A percentile compares a stretch with the other conserved stretches of the same genome.
These are phyloP conservation scores for Thalassiosira livingstoniorum DNA, from an alignment of 352 stramenopile species.

Conservation along the genomic window DNA sequence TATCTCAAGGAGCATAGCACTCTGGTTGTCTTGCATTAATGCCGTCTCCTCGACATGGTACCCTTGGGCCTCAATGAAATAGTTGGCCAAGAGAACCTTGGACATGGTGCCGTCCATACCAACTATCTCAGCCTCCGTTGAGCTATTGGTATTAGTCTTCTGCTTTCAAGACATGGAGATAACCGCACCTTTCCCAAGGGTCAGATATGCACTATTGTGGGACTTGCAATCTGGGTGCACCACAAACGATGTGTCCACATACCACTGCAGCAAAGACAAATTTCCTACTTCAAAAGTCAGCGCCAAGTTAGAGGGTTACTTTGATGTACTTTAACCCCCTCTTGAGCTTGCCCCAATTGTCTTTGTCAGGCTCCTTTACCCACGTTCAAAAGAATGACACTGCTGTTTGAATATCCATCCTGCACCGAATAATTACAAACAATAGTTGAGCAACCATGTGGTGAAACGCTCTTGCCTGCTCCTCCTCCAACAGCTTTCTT, in stretches of 20 bases:
- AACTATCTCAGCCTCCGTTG: constrained; percentile 1
- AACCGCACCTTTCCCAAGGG: no score
- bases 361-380: not conserved
- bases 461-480: not conserved
- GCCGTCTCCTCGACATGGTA: constrained; percentile 33
- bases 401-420: not conserved
- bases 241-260: no score
- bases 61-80: constrained; percentile 53
- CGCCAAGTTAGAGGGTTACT: no score
- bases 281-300: no score
- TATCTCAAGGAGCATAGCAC: no score
- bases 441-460: not conserved
- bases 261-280: no score
- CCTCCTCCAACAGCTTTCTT: not conserved
- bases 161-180: no score
- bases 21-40: no score
- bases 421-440: not conserved
- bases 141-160: no score
- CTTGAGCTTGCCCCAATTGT: not conserved
- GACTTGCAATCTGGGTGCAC: no score
- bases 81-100: constrained; percentile 36
- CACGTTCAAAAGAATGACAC: not conserved
- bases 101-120: constrained; percentile 26
- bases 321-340: not conserved
- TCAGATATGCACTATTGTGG: no score